Evolutionary conservation across 257 asterid species (phyloP).

Genomic region (Solanum arcanum): DNA sequence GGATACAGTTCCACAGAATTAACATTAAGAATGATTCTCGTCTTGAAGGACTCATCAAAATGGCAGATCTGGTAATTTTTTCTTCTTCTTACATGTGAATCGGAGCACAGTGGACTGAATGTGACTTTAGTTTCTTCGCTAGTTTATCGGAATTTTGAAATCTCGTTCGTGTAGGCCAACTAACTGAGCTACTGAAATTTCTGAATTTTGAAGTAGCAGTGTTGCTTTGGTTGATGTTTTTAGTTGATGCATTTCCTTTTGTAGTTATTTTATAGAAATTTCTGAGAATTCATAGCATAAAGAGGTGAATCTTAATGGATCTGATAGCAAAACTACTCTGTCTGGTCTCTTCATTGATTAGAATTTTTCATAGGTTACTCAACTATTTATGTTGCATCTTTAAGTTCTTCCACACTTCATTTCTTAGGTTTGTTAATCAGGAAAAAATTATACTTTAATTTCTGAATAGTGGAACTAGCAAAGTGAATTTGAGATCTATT

Average conservation of each 20-base stretch:
- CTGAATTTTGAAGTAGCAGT: background rate
- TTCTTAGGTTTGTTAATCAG: background rate
- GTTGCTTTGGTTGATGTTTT: background rate
- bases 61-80: slow-evolving; percentile 23
- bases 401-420: background rate
- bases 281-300: background rate
- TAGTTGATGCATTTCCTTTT: background rate
- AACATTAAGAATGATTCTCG: slow-evolving; percentile 25
- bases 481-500: background rate
- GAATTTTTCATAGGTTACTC: background rate
- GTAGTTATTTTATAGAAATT: background rate
- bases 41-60: slow-evolving; percentile 23
- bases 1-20: slow-evolving; percentile 46
- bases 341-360: background rate
- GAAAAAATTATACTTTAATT: background rate
- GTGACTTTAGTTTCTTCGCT: background rate
- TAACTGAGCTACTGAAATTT: background rate
- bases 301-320: background rate
- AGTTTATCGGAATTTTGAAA: too few species aligned
- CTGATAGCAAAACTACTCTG: background rate
- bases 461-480: background rate
- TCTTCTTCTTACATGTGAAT: background rate
- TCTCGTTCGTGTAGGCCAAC: background rate
- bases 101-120: background rate
- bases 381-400: background rate